Evolutionary conservation across 495 filamentous ascomycete species (phyloP), one percentile per base, ranked within the genome.

Genomic region (Aspergillus wentii): DNA sequence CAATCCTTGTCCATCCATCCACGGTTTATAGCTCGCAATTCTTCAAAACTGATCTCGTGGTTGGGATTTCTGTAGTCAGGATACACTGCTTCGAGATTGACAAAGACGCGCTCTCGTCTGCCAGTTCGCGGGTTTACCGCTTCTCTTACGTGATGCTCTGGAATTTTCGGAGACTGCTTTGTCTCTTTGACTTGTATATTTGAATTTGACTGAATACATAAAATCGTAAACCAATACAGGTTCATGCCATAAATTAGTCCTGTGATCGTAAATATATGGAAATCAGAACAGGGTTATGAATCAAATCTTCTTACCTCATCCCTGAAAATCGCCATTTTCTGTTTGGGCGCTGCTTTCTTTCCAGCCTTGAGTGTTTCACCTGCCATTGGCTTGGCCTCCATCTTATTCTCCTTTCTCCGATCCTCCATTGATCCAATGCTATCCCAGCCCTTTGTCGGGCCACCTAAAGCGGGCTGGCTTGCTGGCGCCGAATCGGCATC

Each of bases 251-350:
- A 64, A 75, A 88, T 95, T 94, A 95, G 88, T 94, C 89, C 89
- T 95, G 74, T 79, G 76, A 79, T 82, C 75, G 90, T 95, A 89
- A 94, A 95, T 78, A 88, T 74, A 49, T 63, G 71, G 64, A 66
- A 48, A 59, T 71, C 69, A 58, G 59, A 49, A 54, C 38, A 53
- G 40, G 43, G 18, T 26, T 51, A 40, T 43, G 40, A 45, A 49
- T 18, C 40, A 47, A 52, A 46, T 45, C 44, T 36, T 78, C 90
- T 79, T 81, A 97, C 92, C 85, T 85, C 76, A 72, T 98, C 92
- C 69, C 88, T 88, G 74, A 95, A 98, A 14, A 97, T 76, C 52
- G 82, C 68, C 78, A 98, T 78, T 69, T 96, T 98, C 33, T 85
- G 73, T 21, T 71, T 73, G 30, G 77, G 82, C 40, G 64, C 77